Base-by-base conservation (phyloP, 2,329 filamentous ascomycete species). In the Eutypella sp. region DNA sequence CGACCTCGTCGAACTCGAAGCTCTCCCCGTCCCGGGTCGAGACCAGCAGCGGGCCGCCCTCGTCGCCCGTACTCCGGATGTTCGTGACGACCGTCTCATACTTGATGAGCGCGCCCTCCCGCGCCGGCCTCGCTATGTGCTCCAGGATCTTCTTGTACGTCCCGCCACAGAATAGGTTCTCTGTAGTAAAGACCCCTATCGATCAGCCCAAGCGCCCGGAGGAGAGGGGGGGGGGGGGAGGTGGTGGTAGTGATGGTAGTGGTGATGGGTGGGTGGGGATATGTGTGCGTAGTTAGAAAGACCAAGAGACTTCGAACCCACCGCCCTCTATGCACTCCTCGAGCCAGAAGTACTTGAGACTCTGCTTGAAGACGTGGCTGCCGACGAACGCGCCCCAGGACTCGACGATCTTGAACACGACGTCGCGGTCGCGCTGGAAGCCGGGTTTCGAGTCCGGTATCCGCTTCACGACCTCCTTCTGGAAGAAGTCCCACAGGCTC, bases 241-340 rank as follows among this genome's bases (percentile, higher is more conserved):
- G n/a, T n/a, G n/a, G n/a, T n/a, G n/a, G n/a, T n/a, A n/a, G n/a
- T n/a, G n/a, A n/a, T n/a, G n/a, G n/a, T n/a, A n/a, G n/a, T n/a
- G n/a, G n/a, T n/a, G n/a, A n/a, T n/a, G n/a, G n/a, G n/a, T n/a
- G n/a, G n/a, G n/a, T n/a, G n/a, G n/a, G n/a, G n/a, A n/a, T n/a
- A n/a, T n/a, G n/a, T n/a, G n/a, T n/a, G n/a, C n/a, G n/a, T n/a
- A n/a, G n/a, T n/a, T n/a, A n/a, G n/a, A n/a, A n/a, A n/a, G n/a
- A n/a, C n/a, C n/a, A n/a, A n/a, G n/a, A n/a, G n/a, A n/a, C n/a
- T n/a, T n/a, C n/a, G n/a, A 33, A 57, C 70, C 55, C 59, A 79
- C 79, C 78, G 39, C 85, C 85, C 59, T 89, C 85, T 43, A 89
- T 82, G 53, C 84, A 87, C 63, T 89, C 84, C 59, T 90, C 86